Conservation (phyloP, 352 stramenopile genomes). For the Globisporangium middletonii region DNA sequence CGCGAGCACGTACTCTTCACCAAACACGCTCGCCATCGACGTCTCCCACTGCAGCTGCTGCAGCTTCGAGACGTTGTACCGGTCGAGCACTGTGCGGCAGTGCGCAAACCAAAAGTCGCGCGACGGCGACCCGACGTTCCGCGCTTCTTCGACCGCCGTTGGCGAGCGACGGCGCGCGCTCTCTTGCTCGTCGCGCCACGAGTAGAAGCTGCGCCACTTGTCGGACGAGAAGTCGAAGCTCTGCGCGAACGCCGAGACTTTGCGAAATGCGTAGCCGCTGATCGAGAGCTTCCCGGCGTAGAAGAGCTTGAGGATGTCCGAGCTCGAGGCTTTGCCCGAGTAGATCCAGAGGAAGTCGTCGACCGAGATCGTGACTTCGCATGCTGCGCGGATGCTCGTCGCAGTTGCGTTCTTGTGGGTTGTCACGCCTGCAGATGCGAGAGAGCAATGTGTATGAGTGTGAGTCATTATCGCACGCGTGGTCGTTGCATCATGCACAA, state of each 20-base stretch:
- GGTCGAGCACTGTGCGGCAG: conserved; percentile 48
- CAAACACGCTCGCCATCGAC: conserved; percentile 62
- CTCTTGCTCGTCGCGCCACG: conserved; percentile 42
- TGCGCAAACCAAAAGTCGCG: conserved; percentile 74
- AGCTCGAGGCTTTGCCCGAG: conserved; percentile 75
- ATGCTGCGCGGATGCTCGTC: conserved; percentile 40
- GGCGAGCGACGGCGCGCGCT: conserved; percentile 20
- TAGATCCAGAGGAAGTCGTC: conserved; percentile 86
- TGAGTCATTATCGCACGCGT: not conserved
- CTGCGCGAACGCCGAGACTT: conserved; percentile 72
- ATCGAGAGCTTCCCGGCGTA: conserved; percentile 74
- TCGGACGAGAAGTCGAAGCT: conserved; percentile 86
- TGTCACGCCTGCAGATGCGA: conserved; percentile 26
- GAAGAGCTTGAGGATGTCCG: conserved; percentile 73
- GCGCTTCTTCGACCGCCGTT: conserved; percentile 27
- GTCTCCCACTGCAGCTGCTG: conserved; percentile 73
- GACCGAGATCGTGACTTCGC: conserved; percentile 80
- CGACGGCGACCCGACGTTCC: conserved; percentile 48
- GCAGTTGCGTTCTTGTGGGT: conserved; percentile 52
- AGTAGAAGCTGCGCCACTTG: conserved; percentile 74
- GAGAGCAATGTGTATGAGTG: not conserved
- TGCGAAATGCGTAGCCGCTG: conserved; percentile 77
- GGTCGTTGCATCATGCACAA: not conserved
- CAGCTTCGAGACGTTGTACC: conserved; percentile 59
- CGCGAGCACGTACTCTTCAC: conserved; percentile 51